Evolutionary conservation across 73 alveolate genomes (phyloP), one percentile per base, ranked within the genome.

Genomic region (Paramecium octaurelia): DNA sequence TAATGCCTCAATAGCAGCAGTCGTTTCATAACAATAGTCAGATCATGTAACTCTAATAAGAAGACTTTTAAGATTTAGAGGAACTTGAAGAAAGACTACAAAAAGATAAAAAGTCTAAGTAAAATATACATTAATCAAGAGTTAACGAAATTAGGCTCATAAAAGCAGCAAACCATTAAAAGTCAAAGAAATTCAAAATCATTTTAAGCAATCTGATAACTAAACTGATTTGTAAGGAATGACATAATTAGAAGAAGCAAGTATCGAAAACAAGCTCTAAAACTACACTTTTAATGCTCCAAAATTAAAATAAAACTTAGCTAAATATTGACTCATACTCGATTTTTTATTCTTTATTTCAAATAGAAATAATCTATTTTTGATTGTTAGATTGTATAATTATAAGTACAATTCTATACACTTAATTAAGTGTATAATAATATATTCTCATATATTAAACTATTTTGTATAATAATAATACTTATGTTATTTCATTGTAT

Each of bases 11-110:
- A 64, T 64, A 64, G 8, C 46, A 64, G 24, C 46, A 64, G 31
- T 64, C 84, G 0, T 64, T 31, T 11, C 84, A 64, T 34, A 64
- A 64, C 11, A 64, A 64, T 64, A 64, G 84, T 64, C 14, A 64
- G 46, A 16, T 64, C 2, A 64, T 64, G 84, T 6, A 80, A 44
- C 34, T 75, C 2, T n/a, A 40, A 18, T 20, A 80, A 44, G 91
- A 80, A 80, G 75, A 80, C 20, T 80, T 80, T 48, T 40, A 80
- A 44, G 91, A 80, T 80, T 43, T 80, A 10, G 91, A 80, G 91
- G 91, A 80, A 16, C 31, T 80, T 3, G 91, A 80, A 80, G 70
- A 44, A 48, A 80, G 75, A 80, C 24, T 80, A 23, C 12, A 80
- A 42, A 80, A 35, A 44, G 91, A 80, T 80, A 80, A 48, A 80